Evolutionary conservation across 2,329 filamentous ascomycete species (phyloP).

Genomic region (Exophiala sideris): DNA sequence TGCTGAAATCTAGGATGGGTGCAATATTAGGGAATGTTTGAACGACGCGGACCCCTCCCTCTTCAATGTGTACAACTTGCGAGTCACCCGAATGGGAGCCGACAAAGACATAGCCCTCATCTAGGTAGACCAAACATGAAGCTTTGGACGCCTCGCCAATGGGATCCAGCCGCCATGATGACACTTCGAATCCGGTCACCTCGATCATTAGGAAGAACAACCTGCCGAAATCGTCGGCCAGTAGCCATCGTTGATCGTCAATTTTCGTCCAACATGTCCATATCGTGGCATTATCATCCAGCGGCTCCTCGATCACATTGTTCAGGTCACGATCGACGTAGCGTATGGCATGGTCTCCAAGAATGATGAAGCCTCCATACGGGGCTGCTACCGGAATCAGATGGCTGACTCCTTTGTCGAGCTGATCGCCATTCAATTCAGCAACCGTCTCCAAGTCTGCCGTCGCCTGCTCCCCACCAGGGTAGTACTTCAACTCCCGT

Average conservation of each 20-base stretch:
- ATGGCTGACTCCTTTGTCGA: conserved; percentile 60
- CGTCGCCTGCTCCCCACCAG: conserved; percentile 43
- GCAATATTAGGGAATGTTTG: conserved; percentile 82
- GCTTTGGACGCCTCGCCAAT: conserved; percentile 72
- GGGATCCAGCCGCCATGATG: conserved; percentile 65
- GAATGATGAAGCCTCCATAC: conserved; percentile 66
- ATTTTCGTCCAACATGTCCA: conserved; percentile 91
- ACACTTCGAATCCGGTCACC: conserved; percentile 63
- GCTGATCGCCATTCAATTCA: conserved; percentile 47
- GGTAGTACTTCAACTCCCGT: conserved; percentile 52
- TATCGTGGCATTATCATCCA: conserved; percentile 69
- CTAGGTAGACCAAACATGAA: conserved; percentile 73
- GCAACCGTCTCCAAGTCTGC: conserved; percentile 54
- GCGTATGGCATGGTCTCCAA: conserved; percentile 75
- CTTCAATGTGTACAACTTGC: conserved; percentile 67
- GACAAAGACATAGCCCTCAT: conserved; percentile 70
- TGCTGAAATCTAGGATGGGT: conserved; percentile 85
- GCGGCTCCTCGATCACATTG: conserved; percentile 59
- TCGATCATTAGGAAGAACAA: conserved; percentile 77
- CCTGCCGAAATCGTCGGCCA: conserved; percentile 86
- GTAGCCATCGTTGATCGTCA: conserved; percentile 75
- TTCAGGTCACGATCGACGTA: conserved; percentile 80
- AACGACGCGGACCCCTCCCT: conserved; percentile 62
- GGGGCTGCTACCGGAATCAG: conserved; percentile 60
- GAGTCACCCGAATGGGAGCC: conserved; percentile 93